Conservation (phyloP, 108 stramenopile genomes). For the Parietichytrium sp. region DNA sequence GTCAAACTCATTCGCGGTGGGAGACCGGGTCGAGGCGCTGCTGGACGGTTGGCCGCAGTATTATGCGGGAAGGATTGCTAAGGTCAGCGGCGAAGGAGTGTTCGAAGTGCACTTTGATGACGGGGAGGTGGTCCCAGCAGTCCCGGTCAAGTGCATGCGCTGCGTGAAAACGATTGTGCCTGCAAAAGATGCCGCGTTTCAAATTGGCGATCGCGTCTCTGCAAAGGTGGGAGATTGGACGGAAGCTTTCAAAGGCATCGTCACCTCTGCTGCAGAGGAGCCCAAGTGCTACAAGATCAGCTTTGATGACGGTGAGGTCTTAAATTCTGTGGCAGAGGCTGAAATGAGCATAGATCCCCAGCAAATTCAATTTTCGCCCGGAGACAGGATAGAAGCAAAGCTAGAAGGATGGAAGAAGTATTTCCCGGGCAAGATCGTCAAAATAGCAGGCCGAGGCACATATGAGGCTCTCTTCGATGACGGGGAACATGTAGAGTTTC, state of each 20-base stretch:
- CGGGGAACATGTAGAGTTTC: background rate
- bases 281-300: background rate
- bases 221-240: background rate
- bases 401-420: constrained; percentile 17
- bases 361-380: background rate
- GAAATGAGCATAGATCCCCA: background rate
- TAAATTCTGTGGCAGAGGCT: background rate
- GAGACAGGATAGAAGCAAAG: constrained; percentile 5
- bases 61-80: background rate
- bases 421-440: background rate
- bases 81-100: background rate
- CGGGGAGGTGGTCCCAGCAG: background rate
- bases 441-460: background rate
- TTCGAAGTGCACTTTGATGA: constrained; percentile 24
- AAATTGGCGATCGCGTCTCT: background rate
- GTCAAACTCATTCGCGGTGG: background rate
- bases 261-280: background rate
- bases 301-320: constrained; percentile 33
- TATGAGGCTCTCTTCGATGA: constrained; percentile 26
- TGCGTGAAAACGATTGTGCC: background rate
- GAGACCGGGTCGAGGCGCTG: background rate
- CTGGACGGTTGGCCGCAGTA: background rate
- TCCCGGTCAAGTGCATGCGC: background rate
- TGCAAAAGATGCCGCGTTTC: background rate
- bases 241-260: constrained; percentile 13